Base-by-base conservation (phyloP, 345 rosid genomes). In the Corchorus olitorius region DNA sequence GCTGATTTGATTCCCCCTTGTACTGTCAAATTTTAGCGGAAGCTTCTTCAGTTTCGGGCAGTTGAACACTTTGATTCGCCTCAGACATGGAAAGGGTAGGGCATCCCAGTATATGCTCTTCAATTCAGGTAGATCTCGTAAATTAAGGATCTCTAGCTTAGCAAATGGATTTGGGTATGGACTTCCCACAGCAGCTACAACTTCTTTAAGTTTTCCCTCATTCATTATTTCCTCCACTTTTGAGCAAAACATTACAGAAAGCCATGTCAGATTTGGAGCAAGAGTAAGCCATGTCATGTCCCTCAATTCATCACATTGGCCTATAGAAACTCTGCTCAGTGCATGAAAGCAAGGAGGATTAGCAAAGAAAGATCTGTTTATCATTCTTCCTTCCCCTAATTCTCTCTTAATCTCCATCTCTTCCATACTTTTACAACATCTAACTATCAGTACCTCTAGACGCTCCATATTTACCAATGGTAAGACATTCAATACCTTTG, bases 21-120 rank as follows among this genome's bases (percentile, higher is more conserved):
- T 63, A 5, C 72, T 73, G 45, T 45, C 15, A 11, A 77, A 68
- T 52, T 73, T 20, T 2, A 77, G 66, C 6, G 78, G 72, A 54
- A 81, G 75, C 66, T 62, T 76, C 35, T 33, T 66, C 15, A 68
- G 71, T 13, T 61, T 11, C 4, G 71, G 66, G 56, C 80, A 77
- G 2, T 61, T 59, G 8, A 5, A 12, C 1, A 13, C 56, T 12
- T 13, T 13, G 17, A 53, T 53, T 17, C 15, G 56, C 16, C 56
- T 11, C 6, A 53, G 6, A 70, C 34, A 22, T 8, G 58, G 74
- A 20, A 83, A 65, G 4, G 3, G 16, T 53, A 45, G 10, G 10
- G 48, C 48, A 45, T 45, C 48, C 48, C 48, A 45, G 48, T 45
- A 77, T 75, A 83, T 75, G 63, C 56, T 45, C 48, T 45, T 45